Evolutionary conservation across 805 yeast genomes (phyloP).

Genomic region (Teunomyces aglyptinius): DNA sequence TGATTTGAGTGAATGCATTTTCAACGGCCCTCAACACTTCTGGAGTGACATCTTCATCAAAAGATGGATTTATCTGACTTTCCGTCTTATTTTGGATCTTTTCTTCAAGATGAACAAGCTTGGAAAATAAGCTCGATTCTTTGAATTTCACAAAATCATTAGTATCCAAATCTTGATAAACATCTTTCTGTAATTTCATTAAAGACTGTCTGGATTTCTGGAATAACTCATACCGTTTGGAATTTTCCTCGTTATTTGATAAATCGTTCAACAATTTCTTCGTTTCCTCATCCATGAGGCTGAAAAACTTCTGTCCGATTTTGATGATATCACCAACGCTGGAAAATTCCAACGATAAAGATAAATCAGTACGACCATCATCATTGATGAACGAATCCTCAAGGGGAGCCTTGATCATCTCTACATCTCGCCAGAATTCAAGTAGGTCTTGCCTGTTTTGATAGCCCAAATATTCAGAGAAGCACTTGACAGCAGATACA

Average conservation of each 20-base stretch:
- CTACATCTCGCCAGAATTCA: slow-evolving; percentile 67
- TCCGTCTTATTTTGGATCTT: neutral
- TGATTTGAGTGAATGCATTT: slow-evolving; percentile 62
- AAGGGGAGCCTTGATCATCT: slow-evolving; percentile 69
- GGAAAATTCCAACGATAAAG: slow-evolving; percentile 40
- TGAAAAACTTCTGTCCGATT: slow-evolving; percentile 35
- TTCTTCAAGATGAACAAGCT: slow-evolving; percentile 19
- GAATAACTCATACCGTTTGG: slow-evolving; percentile 29
- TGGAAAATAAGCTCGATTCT: slow-evolving; percentile 51
- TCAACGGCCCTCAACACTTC: slow-evolving; percentile 61
- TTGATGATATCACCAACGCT: slow-evolving; percentile 53
- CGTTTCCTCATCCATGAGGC: slow-evolving; percentile 5
- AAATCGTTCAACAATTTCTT: slow-evolving; percentile 7
- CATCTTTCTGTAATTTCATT: slow-evolving; percentile 55
- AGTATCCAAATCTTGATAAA: slow-evolving; percentile 49
- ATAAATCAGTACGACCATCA: slow-evolving; percentile 28
- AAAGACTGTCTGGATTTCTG: slow-evolving; percentile 56
- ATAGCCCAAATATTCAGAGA: slow-evolving; percentile 19
- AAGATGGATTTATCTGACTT: neutral
- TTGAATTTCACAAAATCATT: slow-evolving; percentile 60
- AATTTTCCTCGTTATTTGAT: slow-evolving; percentile 1
- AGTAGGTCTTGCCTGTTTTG: slow-evolving; percentile 31
- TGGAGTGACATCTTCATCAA: slow-evolving; percentile 36
- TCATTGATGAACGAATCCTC: slow-evolving; percentile 44
- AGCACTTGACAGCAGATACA: slow-evolving; percentile 38